Percentiles rank a stretch among this genome's conserved stretches.
phyloP scores from a whole-genome alignment of 768 basidiomycete species.

The Leccinum broughii region DNA sequence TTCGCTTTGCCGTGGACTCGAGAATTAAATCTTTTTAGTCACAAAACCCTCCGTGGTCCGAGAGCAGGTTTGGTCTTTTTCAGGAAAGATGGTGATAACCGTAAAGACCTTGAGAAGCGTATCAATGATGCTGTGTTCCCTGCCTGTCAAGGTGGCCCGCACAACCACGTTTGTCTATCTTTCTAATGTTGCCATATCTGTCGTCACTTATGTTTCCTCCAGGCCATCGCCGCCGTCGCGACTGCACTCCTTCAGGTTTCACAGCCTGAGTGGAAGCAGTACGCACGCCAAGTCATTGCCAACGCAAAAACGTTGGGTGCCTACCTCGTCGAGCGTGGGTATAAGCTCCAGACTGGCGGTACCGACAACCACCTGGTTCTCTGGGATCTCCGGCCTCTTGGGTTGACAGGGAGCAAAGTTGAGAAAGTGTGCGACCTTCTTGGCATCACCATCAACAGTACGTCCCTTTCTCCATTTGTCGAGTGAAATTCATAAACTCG shows the following conservation, averaged over 20 bases:
- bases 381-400: conserved; percentile 95
- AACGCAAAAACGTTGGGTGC: conserved; percentile 81
- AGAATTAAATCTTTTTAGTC: conserved; percentile 42
- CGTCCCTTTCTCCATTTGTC: conserved; percentile 29
- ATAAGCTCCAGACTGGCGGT: conserved; percentile 95
- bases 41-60: conserved; percentile 98
- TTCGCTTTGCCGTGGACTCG: neutral
- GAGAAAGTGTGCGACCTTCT: conserved; percentile 98
- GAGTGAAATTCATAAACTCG: neutral
- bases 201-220: neutral
- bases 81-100: conserved; percentile 83
- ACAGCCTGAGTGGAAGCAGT: conserved; percentile 85
- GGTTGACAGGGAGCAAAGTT: conserved; percentile 96
- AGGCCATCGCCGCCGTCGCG: conserved; percentile 95
- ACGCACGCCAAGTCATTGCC: conserved; percentile 92
- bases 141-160: conserved; percentile 98
- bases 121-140: conserved; percentile 99
- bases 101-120: conserved; percentile 90
- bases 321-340: conserved; percentile 73
- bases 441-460: conserved; percentile 96
- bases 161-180: conserved; percentile 78
- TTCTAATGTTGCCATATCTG: neutral
- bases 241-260: conserved; percentile 90
- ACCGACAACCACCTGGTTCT: conserved; percentile 98
- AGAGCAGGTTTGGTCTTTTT: conserved; percentile 99